Conservation (phyloP, 306 rosid genomes). For the Quillaja saponaria region DNA sequence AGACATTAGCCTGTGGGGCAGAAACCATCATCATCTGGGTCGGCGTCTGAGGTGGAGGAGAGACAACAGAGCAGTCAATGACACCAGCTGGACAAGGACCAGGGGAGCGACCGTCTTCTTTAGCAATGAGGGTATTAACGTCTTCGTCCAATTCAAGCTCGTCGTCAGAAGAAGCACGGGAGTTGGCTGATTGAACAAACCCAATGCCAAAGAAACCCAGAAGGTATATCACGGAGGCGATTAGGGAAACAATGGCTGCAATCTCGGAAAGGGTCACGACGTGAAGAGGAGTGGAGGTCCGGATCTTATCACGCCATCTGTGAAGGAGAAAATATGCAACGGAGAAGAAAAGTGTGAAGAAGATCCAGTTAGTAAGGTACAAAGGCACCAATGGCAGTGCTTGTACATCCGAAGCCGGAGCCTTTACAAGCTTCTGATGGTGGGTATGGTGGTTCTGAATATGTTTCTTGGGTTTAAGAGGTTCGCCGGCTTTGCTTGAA, state of each 20-base stretch:
- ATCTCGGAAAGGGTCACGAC: conserved; percentile 66
- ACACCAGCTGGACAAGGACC: conserved; percentile 46
- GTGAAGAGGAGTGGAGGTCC: conserved; percentile 80
- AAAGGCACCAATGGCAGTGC: conserved; percentile 43
- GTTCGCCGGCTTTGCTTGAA: conserved; percentile 16
- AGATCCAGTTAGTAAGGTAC: conserved; percentile 57
- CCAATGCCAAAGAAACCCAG: conserved; percentile 79
- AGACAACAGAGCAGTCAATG: conserved; percentile 38
- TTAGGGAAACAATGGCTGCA: conserved; percentile 52
- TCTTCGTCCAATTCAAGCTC: conserved; percentile 64
- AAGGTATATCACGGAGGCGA: conserved; percentile 78
- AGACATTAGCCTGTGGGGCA: neutral
- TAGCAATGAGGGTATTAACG: conserved; percentile 24
- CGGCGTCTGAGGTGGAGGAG: conserved; percentile 23
- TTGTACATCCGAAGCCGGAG: conserved; percentile 28
- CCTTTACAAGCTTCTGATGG: conserved; percentile 26
- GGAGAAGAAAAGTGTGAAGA: conserved; percentile 76
- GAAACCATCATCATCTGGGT: conserved; percentile 29
- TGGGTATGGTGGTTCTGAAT: neutral
- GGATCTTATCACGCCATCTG: conserved; percentile 87
- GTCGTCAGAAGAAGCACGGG: conserved; percentile 53
- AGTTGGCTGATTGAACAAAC: conserved; percentile 55
- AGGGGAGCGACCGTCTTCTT: conserved; percentile 44
- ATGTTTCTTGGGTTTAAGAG: conserved; percentile 25
- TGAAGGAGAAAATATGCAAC: conserved; percentile 74